These are phyloP conservation scores for Eleusine coracana DNA, from an alignment of 176 grass and related monocot genomes.

Conservation along the genomic window DNA sequence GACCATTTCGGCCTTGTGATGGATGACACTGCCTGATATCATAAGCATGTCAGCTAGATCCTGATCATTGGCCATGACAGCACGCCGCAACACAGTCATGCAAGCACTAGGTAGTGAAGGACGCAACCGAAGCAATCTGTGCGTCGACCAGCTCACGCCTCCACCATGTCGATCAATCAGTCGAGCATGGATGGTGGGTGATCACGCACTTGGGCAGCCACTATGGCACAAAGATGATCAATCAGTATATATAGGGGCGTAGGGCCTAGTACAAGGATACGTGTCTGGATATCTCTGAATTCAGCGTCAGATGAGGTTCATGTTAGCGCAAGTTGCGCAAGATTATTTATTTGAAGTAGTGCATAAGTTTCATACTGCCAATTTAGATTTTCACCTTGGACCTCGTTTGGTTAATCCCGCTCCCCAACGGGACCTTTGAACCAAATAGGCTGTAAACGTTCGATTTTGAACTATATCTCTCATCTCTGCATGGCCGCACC, in stretches of 20 bases:
- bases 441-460: too few species aligned
- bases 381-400: not conserved
- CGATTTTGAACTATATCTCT: too few species aligned
- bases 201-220: constrained; percentile 22
- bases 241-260: not conserved
- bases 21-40: constrained; percentile 41
- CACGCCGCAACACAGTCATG: constrained; percentile 4
- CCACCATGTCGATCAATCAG: constrained; percentile 25
- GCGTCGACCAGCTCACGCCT: constrained; percentile 37
- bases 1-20: not conserved
- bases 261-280: not conserved
- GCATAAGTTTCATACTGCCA: not conserved
- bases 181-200: not conserved
- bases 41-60: constrained; percentile 25
- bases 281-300: not conserved
- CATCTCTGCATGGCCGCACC: too few species aligned
- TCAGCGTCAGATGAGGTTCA: not conserved
- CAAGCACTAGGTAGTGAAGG: constrained; percentile 17
- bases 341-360: not conserved
- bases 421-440: too few species aligned
- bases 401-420: not conserved
- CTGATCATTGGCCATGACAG: not conserved
- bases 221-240: not conserved
- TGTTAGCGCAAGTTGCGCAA: too few species aligned
- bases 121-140: constrained; percentile 5